phyloP scores from a whole-genome alignment of 768 basidiomycete species.

The Naganishia kalamii region DNA sequence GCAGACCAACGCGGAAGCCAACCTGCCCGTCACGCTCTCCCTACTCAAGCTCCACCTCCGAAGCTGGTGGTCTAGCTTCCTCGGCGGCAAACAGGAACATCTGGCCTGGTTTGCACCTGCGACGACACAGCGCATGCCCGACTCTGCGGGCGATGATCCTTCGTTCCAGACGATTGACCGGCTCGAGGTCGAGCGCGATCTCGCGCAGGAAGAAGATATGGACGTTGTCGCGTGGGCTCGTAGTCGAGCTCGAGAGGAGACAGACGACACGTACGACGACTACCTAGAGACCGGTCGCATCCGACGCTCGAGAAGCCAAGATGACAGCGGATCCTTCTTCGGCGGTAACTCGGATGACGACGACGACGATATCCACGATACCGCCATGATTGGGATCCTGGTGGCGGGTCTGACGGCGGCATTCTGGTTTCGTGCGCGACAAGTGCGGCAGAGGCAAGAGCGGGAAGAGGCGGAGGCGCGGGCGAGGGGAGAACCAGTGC shows the following conservation, averaged over 20 bases:
- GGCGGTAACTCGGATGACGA: constrained; percentile 57
- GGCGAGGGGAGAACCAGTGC: constrained; percentile 8
- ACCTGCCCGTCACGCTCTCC: constrained; percentile 76
- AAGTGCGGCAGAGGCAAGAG: constrained; percentile 64
- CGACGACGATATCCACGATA: constrained; percentile 69
- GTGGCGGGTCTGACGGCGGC: constrained; percentile 67
- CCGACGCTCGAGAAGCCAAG: constrained; percentile 56
- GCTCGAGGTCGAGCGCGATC: constrained; percentile 14
- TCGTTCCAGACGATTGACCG: background rate
- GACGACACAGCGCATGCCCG: background rate
- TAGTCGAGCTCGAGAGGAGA: constrained; percentile 33
- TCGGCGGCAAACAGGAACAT: constrained; percentile 51
- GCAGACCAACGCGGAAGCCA: constrained; percentile 82
- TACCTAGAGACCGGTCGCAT: constrained; percentile 66
- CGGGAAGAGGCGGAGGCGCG: constrained; percentile 45
- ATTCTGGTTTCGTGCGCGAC: constrained; percentile 71
- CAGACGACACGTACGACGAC: constrained; percentile 55
- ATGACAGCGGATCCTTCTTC: constrained; percentile 33
- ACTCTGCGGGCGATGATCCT: background rate
- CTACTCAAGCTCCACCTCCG: constrained; percentile 72
- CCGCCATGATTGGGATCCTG: constrained; percentile 66
- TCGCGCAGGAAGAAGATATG: constrained; percentile 17
- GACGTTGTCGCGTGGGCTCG: constrained; percentile 8
- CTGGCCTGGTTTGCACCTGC: constrained; percentile 18
- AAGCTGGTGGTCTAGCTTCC: constrained; percentile 75